Base-by-base conservation (phyloP, 257 asterid species). In the Oldenlandia corymbosa region DNA sequence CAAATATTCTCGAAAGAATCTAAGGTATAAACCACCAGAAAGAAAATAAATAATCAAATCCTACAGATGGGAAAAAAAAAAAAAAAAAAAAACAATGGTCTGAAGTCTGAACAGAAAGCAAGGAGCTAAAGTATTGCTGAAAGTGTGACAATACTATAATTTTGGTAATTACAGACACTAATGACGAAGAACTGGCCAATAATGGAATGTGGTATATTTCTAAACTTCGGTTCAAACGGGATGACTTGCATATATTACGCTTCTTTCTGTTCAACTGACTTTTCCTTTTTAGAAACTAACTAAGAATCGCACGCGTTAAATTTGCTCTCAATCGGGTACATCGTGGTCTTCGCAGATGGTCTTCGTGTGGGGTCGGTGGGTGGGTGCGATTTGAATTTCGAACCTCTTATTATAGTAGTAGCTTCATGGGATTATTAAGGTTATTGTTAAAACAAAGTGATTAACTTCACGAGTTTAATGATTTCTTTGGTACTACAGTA, bases 11-110 rank as follows among this genome's bases (percentile, higher is more conserved):
- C n/a, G 62, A 43, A 39, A 50, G 50, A 45, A 50, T 59, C 28
- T 49, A 53, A 37, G 20, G 54, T 26, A 9, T 34, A 34, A 34
- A 28, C 39, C 43, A 54, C 43, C 20, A 4, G 17, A 43, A 53
- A 52, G n/a, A n/a, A 32, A 34, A 24, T 27, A 69, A 28, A 23
- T 36, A 41, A 60, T 68, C 61, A 26, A 65, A 65, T 66, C 68
- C 20, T 17, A 30, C 46, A 18, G 47, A 62, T 10, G 28, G 41
- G 10, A 27, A 37, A 39, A 65, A 68, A 48, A 67, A 42, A 34
- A 68, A 34, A 27, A 0, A 24, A 24, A 31, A 21, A 58, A 52
- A 10, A 16, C 5, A 42, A 48, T 4, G 23, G 31, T 62, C 31
- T 30, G 46, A 20, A n/a, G 10, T 13, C 0, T 8, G 39, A 34